These are phyloP conservation scores for Colletotrichum musae DNA, from an alignment of 2,329 filamentous ascomycete species.

Conservation along the genomic window DNA sequence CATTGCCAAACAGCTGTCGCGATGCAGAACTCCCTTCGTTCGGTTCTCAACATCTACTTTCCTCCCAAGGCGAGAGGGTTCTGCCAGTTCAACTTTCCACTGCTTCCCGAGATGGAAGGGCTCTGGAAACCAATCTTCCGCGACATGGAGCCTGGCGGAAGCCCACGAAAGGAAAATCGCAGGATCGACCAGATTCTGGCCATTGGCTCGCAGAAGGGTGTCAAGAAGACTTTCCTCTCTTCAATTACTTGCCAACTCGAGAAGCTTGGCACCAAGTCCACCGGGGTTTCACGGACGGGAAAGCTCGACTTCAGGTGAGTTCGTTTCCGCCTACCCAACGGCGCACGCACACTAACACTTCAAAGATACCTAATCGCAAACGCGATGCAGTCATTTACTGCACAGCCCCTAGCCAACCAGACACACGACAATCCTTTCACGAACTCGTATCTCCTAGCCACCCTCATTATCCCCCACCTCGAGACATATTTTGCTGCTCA, in stretches of 20 bases:
- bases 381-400: conserved; percentile 71
- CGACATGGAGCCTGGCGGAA: conserved; percentile 49
- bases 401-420: conserved; percentile 65
- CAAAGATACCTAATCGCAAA: conserved; percentile 71
- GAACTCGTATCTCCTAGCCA: conserved; percentile 68
- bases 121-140: conserved; percentile 69
- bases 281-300: conserved; percentile 66
- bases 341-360: not conserved
- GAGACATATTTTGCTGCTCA: conserved; percentile 72
- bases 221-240: conserved; percentile 64
- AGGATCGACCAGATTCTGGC: conserved; percentile 72
- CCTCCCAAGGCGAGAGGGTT: conserved; percentile 63
- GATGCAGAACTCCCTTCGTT: conserved; percentile 71
- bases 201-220: conserved; percentile 69
- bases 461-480: conserved; percentile 71
- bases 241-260: conserved; percentile 68
- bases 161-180: conserved; percentile 48
- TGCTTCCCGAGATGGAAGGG: conserved; percentile 63
- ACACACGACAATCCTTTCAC: conserved; percentile 68
- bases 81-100: conserved; percentile 62
- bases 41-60: conserved; percentile 66
- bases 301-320: conserved; percentile 71
- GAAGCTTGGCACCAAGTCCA: conserved; percentile 65
- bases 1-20: conserved; percentile 63
- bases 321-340: not conserved